phyloP scores from a whole-genome alignment of 1,284 basidiomycete genomes.

The Sanguinoderma infundibulare region DNA sequence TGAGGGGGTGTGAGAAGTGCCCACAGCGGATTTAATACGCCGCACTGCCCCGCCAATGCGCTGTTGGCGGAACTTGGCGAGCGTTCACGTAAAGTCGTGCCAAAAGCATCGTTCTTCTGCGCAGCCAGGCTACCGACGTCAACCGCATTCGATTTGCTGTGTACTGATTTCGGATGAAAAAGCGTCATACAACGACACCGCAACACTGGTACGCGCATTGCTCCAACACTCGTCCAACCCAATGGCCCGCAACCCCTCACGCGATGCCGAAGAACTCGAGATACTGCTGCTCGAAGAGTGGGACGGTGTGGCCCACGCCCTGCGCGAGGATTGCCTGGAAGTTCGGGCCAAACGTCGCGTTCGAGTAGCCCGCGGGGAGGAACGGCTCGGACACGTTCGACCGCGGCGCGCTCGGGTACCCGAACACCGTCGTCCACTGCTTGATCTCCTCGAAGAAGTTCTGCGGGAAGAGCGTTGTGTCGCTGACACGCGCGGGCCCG shows the following conservation, averaged over 20 bases:
- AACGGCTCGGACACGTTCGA: conserved; percentile 45
- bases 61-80: too few species aligned
- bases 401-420: conserved; percentile 28
- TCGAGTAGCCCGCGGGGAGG: conserved; percentile 43
- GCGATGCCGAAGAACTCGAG: conserved; percentile 23
- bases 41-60: too few species aligned
- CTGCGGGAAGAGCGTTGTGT: conserved; percentile 53
- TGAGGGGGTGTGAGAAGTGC: too few species aligned
- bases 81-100: too few species aligned
- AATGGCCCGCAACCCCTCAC: too few species aligned
- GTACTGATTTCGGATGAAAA: too few species aligned
- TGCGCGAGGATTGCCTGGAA: conserved; percentile 48
- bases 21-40: too few species aligned
- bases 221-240: not conserved
- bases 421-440: conserved; percentile 36
- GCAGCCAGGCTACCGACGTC: too few species aligned
- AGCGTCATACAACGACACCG: too few species aligned
- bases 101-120: too few species aligned
- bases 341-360: conserved; percentile 49
- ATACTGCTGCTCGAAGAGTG: conserved; percentile 28
- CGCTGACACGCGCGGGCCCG: conserved; percentile 28
- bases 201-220: too few species aligned
- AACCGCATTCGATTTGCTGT: too few species aligned
- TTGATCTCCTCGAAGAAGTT: conserved; percentile 54
- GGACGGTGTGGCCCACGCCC: conserved; percentile 50